These are phyloP conservation scores for Monosporascus cannonballus DNA, from an alignment of 2,329 filamentous ascomycete species.

Conservation along the genomic window DNA sequence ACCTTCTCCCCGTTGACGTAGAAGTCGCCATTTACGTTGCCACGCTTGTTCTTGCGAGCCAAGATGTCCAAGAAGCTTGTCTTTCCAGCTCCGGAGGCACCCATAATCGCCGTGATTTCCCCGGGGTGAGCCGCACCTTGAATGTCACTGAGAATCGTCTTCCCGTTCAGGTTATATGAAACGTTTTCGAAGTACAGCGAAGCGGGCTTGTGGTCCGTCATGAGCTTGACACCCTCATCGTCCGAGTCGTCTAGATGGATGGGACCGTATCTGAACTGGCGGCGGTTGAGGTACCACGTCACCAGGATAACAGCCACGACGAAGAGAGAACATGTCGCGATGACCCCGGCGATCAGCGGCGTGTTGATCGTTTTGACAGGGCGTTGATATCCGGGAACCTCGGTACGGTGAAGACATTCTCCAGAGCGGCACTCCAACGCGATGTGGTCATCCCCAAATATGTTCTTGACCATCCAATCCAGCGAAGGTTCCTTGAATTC, in stretches of 20 bases:
- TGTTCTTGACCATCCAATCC: conserved; percentile 78
- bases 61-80: conserved; percentile 96
- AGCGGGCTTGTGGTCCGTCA: conserved; percentile 87
- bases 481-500: conserved; percentile 87
- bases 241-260: conserved; percentile 85
- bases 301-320: conserved; percentile 78
- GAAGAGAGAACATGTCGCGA: conserved; percentile 79
- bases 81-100: conserved; percentile 93
- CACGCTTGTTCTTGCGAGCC: conserved; percentile 94
- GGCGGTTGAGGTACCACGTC: conserved; percentile 83
- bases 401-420: conserved; percentile 88
- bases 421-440: conserved; percentile 75
- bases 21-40: conserved; percentile 70
- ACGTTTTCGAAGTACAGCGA: conserved; percentile 85
- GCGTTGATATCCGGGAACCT: conserved; percentile 83
- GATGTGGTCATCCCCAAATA: conserved; percentile 92
- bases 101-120: conserved; percentile 97
- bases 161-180: conserved; percentile 80
- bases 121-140: conserved; percentile 86
- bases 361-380: conserved; percentile 96
- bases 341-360: conserved; percentile 88
- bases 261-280: conserved; percentile 62
- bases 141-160: conserved; percentile 73
- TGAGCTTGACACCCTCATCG: conserved; percentile 78
- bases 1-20: conserved; percentile 93